Conservation (phyloP, 108 stramenopile species). For the Chaetoceros tenuissimus region DNA sequence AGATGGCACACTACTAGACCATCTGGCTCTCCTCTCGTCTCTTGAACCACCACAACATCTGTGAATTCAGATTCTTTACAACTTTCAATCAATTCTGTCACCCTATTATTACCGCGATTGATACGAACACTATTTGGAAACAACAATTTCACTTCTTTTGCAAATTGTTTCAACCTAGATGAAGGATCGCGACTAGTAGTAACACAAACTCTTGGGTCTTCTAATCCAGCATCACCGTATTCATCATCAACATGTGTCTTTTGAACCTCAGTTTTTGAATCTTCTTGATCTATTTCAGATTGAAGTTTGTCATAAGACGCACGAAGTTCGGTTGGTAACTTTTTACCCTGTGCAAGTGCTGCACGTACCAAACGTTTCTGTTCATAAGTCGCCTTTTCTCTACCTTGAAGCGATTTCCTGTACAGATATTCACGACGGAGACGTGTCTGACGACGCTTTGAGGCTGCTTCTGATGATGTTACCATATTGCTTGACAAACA, state of each 20-base stretch:
- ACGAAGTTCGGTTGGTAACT: slow-evolving; percentile 89
- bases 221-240: slow-evolving; percentile 88
- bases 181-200: slow-evolving; percentile 93
- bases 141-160: slow-evolving; percentile 94
- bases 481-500: slow-evolving; percentile 18
- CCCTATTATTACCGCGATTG: slow-evolving; percentile 93
- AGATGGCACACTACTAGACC: slow-evolving; percentile 96
- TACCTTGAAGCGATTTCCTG: slow-evolving; percentile 81
- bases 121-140: slow-evolving; percentile 92
- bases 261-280: slow-evolving; percentile 47
- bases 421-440: slow-evolving; percentile 96
- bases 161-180: slow-evolving; percentile 93
- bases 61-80: slow-evolving; percentile 90
- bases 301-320: slow-evolving; percentile 71
- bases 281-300: slow-evolving; percentile 73
- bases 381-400: slow-evolving; percentile 73
- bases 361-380: slow-evolving; percentile 83
- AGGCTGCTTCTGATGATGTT: slow-evolving; percentile 49
- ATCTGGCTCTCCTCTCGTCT: slow-evolving; percentile 99
- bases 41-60: slow-evolving; percentile 94
- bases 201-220: slow-evolving; percentile 92
- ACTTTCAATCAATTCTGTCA: slow-evolving; percentile 87
- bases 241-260: slow-evolving; percentile 90
- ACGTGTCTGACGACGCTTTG: slow-evolving; percentile 88
- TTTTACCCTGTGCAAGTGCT: slow-evolving; percentile 80